Evolutionary conservation across 257 asterid genomes (phyloP).

Genomic region (Solanum sejunctum): DNA sequence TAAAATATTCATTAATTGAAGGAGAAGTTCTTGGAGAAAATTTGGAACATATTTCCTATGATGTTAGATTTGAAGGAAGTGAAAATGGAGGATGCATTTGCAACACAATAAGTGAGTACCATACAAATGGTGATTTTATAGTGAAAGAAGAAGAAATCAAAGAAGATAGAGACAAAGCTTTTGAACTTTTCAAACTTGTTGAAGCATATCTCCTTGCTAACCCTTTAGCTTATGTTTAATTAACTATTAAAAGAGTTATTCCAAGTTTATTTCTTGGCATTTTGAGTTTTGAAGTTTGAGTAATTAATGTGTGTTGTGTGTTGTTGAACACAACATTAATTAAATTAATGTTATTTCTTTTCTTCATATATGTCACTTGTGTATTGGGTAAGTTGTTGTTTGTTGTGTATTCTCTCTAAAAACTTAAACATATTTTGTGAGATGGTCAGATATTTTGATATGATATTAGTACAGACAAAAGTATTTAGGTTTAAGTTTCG

Average conservation of each 20-base stretch:
- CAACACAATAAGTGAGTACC: slow-evolving; percentile 14
- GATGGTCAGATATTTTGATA: neutral
- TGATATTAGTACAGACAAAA: neutral
- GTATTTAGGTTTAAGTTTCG: too few relatives aligned
- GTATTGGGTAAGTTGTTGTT: neutral
- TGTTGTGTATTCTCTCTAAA: neutral
- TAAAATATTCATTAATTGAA: slow-evolving; percentile 18
- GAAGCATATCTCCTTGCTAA: slow-evolving; percentile 22
- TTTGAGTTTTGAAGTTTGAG: neutral
- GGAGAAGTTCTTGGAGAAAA: slow-evolving; percentile 19
- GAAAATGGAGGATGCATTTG: slow-evolving; percentile 21
- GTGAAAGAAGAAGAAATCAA: slow-evolving; percentile 23
- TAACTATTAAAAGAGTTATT: neutral
- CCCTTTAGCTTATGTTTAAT: slow-evolving; percentile 7
- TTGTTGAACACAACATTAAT: neutral
- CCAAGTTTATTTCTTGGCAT: neutral
- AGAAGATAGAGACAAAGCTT: slow-evolving; percentile 19
- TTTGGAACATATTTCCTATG: slow-evolving; percentile 21
- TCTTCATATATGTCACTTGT: neutral
- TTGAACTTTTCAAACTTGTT: slow-evolving; percentile 19
- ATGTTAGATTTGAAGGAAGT: slow-evolving; percentile 11
- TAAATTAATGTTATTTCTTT: too few relatives aligned
- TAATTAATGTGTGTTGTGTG: neutral
- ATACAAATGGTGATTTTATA: slow-evolving; percentile 18
- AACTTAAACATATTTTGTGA: neutral